Base-by-base conservation (phyloP, 805 yeast genomes). In the Komagataella pastoris region DNA sequence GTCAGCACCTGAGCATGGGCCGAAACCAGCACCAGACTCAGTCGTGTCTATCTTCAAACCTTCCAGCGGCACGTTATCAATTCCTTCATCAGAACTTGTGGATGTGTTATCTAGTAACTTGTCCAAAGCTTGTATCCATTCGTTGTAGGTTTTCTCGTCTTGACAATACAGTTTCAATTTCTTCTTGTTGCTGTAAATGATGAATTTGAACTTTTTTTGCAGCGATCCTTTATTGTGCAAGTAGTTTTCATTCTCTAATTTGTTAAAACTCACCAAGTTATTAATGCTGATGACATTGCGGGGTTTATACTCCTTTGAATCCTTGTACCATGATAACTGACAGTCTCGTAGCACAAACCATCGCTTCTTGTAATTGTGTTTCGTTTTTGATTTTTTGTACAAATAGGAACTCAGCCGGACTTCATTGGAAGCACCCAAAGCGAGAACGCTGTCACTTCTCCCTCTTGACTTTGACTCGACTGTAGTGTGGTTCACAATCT, bases 341-440 rank as follows among this genome's bases (percentile, higher is more conserved):
- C 66, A 59, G n/a, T 58, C 56, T 36, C 75, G 56, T 4, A 72
- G 58, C 3, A 68, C 71, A 46, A 65, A 67, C 75, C 76, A 72
- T 36, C 59, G 56, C 51, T 59, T 62, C 54, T 68, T 69, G 72
- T 74, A 72, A 30, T 59, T 63, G 54, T 62, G 67, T 17, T 72
- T 67, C 18, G 61, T 61, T 50, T 57, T 60, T 24, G 64, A 59
- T 44, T 70, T 59, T 52, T 69, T 69, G 53, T 49, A 51, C n/a
- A 70, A 59, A 51, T 65, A 66, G 4, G 66, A 56, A 5, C 65
- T 57, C 17, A 56, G 51, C 2, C 66, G 47, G 6, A 64, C 54
- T 46, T 59, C 51, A 54, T 62, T 59, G 17, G 54, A 51, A 48
- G 54, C 54, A 14, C 14, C 40, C 10, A 30, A 30, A 8, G 40